These are phyloP conservation scores for Fusarium protoensiforme DNA, from an alignment of 2,329 filamentous ascomycete genomes.

Conservation along the genomic window DNA sequence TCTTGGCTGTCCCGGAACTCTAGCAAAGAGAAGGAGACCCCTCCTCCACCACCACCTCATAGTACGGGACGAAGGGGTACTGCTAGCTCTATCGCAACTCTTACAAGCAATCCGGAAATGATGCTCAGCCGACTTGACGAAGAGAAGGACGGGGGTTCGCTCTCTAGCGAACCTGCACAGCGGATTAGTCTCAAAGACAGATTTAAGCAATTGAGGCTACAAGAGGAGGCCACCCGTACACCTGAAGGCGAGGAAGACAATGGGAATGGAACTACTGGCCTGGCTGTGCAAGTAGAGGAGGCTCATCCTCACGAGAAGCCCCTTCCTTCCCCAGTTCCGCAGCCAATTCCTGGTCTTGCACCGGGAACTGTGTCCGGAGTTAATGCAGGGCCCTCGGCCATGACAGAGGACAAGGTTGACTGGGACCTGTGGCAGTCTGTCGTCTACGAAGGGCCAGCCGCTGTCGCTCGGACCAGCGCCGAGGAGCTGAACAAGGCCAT, in stretches of 20 bases:
- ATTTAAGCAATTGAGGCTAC: slow-evolving; percentile 80
- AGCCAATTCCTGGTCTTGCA: slow-evolving; percentile 76
- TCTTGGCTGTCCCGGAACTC: slow-evolving; percentile 82
- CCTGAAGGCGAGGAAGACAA: slow-evolving; percentile 64
- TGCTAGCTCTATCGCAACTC: slow-evolving; percentile 80
- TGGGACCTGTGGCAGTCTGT: slow-evolving; percentile 99
- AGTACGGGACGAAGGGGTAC: slow-evolving; percentile 73
- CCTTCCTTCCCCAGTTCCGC: slow-evolving; percentile 64
- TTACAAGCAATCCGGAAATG: slow-evolving; percentile 84
- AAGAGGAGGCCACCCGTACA: slow-evolving; percentile 73
- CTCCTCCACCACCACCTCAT: slow-evolving; percentile 64
- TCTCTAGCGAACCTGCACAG: slow-evolving; percentile 60
- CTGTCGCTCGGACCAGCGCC: slow-evolving; percentile 86
- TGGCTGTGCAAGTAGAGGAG: slow-evolving; percentile 42
- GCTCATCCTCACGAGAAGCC: slow-evolving; percentile 44
- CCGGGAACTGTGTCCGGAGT: slow-evolving; percentile 89
- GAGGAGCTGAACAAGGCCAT: slow-evolving; percentile 93
- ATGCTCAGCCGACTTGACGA: slow-evolving; percentile 82
- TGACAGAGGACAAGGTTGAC: slow-evolving; percentile 82
- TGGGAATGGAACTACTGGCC: slow-evolving; percentile 43
- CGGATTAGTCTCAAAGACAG: slow-evolving; percentile 77
- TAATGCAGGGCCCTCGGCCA: slow-evolving; percentile 77
- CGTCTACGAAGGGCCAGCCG: slow-evolving; percentile 92
- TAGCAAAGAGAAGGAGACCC: slow-evolving; percentile 64
- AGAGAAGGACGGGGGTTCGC: slow-evolving; percentile 64